Evolutionary conservation across 2,329 filamentous ascomycete species (phyloP), one percentile per base, ranked within the genome.

Genomic region (Pestalotiopsis sp.): DNA sequence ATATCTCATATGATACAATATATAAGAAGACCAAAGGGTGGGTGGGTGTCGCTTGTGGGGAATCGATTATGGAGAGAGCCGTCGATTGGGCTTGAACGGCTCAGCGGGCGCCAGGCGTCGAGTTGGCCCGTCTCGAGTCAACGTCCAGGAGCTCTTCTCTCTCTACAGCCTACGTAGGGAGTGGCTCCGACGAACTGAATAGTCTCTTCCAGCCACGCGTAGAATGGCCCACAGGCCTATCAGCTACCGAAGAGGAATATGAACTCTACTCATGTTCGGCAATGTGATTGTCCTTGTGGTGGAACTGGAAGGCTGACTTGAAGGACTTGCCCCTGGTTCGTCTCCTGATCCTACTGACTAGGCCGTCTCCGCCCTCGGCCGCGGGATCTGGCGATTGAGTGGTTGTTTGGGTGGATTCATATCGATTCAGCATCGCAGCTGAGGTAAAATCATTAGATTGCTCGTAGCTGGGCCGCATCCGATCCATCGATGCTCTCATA

Each of bases 381-480:
- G 31, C 7, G 45, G 45, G 38, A 2, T 38, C 64, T 27, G 61
- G 36, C 13, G 69, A 17, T 4, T 62, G 65, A 25, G 70, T 78
- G 69, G 86, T 90, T 67, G 86, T 90, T 67, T 89, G 87, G 64
- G 86, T 89, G 27, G 92, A 95, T 83, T 98, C 96, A 72, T 97
- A 89, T 71, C 94, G 88, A 62, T 91, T 91, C 73, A 99, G 83
- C 78, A 95, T 90, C 49, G 94, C 94, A 14, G 95, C 95, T 36
- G 93, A 95, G 0, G 95, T 97, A 77, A 98, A 97, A 76, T 98
- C 96, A 75, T 90, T 92, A 79, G 91, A 96, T 49, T 90, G 90
- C 81, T 98, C 95, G 78, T 94, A 97, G 79, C 93, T 95, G 12
- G 92, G 88, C 74, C 94, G 87, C 20, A 94, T 89, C 31, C 92